phyloP scores from a whole-genome alignment of 257 asterid species.

The Fraxinus excelsior region DNA sequence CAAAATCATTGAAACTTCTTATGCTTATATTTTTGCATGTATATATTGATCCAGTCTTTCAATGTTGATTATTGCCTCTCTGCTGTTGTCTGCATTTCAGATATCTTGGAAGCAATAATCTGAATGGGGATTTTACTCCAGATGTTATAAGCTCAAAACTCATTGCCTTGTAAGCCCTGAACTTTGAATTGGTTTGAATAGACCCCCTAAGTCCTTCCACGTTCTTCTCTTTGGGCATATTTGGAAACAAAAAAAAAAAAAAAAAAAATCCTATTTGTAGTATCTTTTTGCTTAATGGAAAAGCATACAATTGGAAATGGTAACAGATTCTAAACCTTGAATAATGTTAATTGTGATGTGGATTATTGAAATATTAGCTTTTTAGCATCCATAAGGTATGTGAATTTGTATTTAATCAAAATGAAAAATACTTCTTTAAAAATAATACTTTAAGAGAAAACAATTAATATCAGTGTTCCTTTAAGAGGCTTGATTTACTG shows the following conservation, averaged over 20 bases:
- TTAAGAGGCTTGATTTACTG: neutral
- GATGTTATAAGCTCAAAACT: conserved; percentile 43
- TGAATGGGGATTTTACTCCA: conserved; percentile 56
- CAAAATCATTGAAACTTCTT: neutral
- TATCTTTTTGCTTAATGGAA: neutral
- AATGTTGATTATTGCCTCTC: neutral
- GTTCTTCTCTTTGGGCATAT: neutral
- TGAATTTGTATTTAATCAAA: neutral
- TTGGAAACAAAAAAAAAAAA: neutral
- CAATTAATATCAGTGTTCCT: too few relatives aligned
- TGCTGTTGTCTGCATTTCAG: conserved; percentile 36
- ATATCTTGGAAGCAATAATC: conserved; percentile 66
- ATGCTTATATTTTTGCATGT: neutral
- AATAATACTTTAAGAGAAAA: neutral
- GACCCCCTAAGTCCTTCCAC: neutral
- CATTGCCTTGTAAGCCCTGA: conserved; percentile 53
- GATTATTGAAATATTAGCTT: neutral
- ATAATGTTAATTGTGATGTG: neutral
- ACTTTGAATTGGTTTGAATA: neutral
- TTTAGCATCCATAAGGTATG: neutral
- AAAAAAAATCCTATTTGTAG: neutral
- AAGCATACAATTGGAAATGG: neutral
- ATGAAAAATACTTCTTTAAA: neutral
- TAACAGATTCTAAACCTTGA: neutral
- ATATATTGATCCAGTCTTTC: neutral